Evolutionary conservation across 2,329 filamentous ascomycete genomes (phyloP).

Genomic region (Fusarium haematococcum): DNA sequence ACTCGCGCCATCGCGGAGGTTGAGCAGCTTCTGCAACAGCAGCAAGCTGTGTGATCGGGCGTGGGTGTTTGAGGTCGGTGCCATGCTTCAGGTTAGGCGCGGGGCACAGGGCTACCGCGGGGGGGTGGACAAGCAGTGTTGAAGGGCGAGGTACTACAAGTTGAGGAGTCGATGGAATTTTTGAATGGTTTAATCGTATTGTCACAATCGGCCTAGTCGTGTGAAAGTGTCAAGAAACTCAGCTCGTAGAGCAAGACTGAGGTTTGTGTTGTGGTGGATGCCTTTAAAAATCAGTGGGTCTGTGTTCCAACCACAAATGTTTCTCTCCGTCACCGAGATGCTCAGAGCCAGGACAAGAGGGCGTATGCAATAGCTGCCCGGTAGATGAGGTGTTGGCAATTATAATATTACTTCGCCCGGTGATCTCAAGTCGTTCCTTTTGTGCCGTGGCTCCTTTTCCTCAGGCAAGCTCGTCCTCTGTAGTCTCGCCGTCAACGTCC

Average conservation of each 20-base stretch:
- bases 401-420: background rate
- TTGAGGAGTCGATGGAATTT: background rate
- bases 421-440: background rate
- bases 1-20: slow-evolving; percentile 81
- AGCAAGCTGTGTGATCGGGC: slow-evolving; percentile 86
- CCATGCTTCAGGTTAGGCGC: slow-evolving; percentile 55
- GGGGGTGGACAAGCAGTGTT: background rate
- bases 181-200: background rate
- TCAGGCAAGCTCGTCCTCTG: slow-evolving; percentile 13
- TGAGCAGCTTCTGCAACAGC: slow-evolving; percentile 84
- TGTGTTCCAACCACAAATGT: background rate
- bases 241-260: background rate
- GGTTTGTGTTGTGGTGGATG: slow-evolving; percentile 28
- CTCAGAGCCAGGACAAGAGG: background rate
- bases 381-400: background rate
- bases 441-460: background rate
- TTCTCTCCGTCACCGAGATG: background rate
- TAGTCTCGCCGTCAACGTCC: slow-evolving; percentile 26
- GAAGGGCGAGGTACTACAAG: background rate
- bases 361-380: background rate
- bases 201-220: background rate
- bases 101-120: background rate
- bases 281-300: slow-evolving; percentile 38
- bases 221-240: slow-evolving; percentile 10
- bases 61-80: slow-evolving; percentile 70